Conservation (phyloP, 768 basidiomycete species). For the Termitomyces sp. region DNA sequence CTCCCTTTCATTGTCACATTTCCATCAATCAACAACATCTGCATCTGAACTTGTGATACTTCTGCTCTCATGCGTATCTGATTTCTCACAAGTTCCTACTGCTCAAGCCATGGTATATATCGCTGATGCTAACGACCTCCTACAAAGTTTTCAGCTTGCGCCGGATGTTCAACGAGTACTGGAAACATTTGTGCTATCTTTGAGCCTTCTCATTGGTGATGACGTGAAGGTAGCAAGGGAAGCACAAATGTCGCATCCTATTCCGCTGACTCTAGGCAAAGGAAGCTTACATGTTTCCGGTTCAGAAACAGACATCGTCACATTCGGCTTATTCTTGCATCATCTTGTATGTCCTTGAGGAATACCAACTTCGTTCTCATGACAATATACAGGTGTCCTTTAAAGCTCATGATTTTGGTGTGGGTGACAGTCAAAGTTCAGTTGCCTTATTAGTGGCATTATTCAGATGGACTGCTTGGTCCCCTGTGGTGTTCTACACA, state of each 20-base stretch:
- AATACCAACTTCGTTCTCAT: slow-evolving; percentile 3
- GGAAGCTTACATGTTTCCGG: slow-evolving; percentile 49
- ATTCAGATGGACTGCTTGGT: slow-evolving; percentile 60
- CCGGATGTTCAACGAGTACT: slow-evolving; percentile 48
- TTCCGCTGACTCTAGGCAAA: slow-evolving; percentile 54
- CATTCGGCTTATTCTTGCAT: slow-evolving; percentile 55
- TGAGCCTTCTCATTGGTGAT: slow-evolving; percentile 59
- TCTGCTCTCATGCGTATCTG: slow-evolving; percentile 53
- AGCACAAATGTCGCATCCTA: slow-evolving; percentile 62
- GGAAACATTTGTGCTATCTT: slow-evolving; percentile 51
- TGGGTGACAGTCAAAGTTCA: slow-evolving; percentile 48
- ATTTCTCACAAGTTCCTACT: slow-evolving; percentile 56
- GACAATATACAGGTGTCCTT: slow-evolving; percentile 41
- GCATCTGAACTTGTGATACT: slow-evolving; percentile 61
- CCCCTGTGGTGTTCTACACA: slow-evolving; percentile 58
- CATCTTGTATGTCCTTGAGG: slow-evolving; percentile 42
- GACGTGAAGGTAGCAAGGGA: slow-evolving; percentile 67
- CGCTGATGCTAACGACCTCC: slow-evolving; percentile 46
- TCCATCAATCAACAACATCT: slow-evolving; percentile 51
- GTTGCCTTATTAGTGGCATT: slow-evolving; percentile 49
- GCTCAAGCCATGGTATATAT: slow-evolving; percentile 49
- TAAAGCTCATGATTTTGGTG: slow-evolving; percentile 56
- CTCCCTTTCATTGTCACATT: slow-evolving; percentile 47
- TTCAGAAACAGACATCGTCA: slow-evolving; percentile 60
- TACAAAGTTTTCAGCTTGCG: slow-evolving; percentile 48